phyloP scores from a whole-genome alignment of 2,329 filamentous ascomycete genomes.

The Chalaropsis thielavioides region DNA sequence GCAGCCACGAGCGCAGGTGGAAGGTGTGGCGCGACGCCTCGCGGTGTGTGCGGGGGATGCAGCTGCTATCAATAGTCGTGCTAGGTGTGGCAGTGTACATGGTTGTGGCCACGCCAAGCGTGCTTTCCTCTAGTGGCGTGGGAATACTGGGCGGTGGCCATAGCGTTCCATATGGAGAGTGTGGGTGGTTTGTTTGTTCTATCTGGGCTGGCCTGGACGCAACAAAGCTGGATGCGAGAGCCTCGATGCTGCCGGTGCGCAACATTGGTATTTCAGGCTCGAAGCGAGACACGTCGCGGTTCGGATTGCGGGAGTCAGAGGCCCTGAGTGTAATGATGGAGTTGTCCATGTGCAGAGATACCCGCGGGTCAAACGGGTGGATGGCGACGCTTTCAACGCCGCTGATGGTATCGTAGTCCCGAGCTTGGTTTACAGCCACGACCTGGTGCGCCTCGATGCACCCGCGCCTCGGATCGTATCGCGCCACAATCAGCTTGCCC shows the following conservation, averaged over 20 bases:
- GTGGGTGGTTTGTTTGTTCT: constrained; percentile 22
- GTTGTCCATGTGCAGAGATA: constrained; percentile 59
- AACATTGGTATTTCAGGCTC: constrained; percentile 39
- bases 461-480: constrained; percentile 57
- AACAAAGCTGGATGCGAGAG: constrained; percentile 52
- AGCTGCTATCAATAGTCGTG: background rate
- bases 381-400: constrained; percentile 33
- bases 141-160: constrained; percentile 69
- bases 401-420: background rate
- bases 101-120: background rate
- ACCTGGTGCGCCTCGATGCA: constrained; percentile 72
- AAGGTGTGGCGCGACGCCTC: background rate
- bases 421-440: constrained; percentile 40
- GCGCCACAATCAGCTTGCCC: constrained; percentile 61
- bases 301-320: constrained; percentile 30
- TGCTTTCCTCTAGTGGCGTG: constrained; percentile 24
- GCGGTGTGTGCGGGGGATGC: background rate
- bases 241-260: constrained; percentile 31
- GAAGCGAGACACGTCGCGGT: constrained; percentile 23
- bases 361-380: constrained; percentile 54
- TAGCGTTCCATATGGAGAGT: constrained; percentile 37
- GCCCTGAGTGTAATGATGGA: constrained; percentile 38
- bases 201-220: constrained; percentile 40
- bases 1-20: constrained; percentile 24
- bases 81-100: constrained; percentile 1